These are phyloP conservation scores for Sutorius australiensis DNA, from an alignment of 768 basidiomycete genomes.

Conservation along the genomic window DNA sequence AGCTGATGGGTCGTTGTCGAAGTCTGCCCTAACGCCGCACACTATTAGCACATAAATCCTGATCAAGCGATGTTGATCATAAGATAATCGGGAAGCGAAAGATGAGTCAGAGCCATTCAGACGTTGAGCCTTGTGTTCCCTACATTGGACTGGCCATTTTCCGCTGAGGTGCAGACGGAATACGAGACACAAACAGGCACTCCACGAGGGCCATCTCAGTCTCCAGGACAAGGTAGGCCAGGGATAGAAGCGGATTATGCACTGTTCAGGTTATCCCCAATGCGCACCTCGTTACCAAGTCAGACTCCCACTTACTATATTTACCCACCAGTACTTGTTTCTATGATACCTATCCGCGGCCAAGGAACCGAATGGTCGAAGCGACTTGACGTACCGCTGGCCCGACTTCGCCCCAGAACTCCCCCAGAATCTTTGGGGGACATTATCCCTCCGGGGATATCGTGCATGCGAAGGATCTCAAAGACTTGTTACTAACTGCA, in stretches of 20 bases:
- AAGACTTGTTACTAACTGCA: not conserved
- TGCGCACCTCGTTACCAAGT: not conserved
- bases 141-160: not conserved
- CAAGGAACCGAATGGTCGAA: not conserved
- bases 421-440: not conserved
- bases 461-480: not conserved
- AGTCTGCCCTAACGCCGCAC: constrained; percentile 91
- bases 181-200: not conserved
- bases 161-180: not conserved
- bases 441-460: constrained; percentile 6
- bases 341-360: not conserved
- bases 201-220: constrained; percentile 5
- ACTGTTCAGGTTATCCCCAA: constrained; percentile 1
- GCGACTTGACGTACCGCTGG: not conserved
- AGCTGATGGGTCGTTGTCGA: constrained; percentile 88
- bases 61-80: constrained; percentile 98
- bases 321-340: not conserved
- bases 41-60: constrained; percentile 77
- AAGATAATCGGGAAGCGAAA: constrained; percentile 59
- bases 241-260: not conserved
- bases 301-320: constrained; percentile 4
- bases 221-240: not conserved
- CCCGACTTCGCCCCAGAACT: not conserved
- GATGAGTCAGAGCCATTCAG: not conserved
- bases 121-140: not conserved